A percentile compares a stretch with the other conserved stretches of the same genome.
Conservation (phyloP, 331 rosid genomes). For the Quercus lobata region DNA sequence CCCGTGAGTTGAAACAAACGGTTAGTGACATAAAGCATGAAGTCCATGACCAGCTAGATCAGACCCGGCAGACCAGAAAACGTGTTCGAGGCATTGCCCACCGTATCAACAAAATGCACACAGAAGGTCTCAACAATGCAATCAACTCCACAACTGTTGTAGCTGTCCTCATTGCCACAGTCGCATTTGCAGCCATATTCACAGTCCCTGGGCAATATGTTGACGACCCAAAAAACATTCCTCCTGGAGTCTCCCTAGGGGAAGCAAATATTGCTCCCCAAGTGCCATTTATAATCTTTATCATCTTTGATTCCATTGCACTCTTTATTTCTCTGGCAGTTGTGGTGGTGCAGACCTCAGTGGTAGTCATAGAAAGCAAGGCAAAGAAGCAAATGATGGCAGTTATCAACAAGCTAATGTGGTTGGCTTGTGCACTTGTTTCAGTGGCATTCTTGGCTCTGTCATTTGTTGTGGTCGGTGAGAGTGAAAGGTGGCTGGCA, state of each 20-base stretch:
- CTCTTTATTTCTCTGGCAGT: conserved; percentile 93
- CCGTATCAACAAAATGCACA: conserved; percentile 87
- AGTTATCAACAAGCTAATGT: conserved; percentile 90
- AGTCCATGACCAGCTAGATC: conserved; percentile 88
- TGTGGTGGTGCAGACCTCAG: conserved; percentile 94
- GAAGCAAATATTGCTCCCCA: conserved; percentile 82
- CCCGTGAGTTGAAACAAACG: conserved; percentile 84
- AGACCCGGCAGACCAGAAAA: conserved; percentile 88
- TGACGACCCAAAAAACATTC: conserved; percentile 47
- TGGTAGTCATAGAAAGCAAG: conserved; percentile 89
- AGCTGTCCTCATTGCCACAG: conserved; percentile 95
- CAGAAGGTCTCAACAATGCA: conserved; percentile 92
- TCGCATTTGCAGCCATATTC: conserved; percentile 93
- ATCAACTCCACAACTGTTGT: conserved; percentile 96
- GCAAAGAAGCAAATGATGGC: conserved; percentile 99
- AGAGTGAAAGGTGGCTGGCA: conserved; percentile 70
- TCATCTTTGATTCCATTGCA: conserved; percentile 80
- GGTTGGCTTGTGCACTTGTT: conserved; percentile 86
- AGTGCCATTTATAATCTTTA: conserved; percentile 58
- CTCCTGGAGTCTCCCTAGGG: conserved; percentile 61
- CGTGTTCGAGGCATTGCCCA: conserved; percentile 96
- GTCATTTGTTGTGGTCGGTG: conserved; percentile 86
- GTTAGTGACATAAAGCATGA: conserved; percentile 96
- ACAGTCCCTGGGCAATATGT: conserved; percentile 90
- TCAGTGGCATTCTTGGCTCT: conserved; percentile 87